These are phyloP conservation scores for Sapria himalayana DNA, from an alignment of 345 rosid genomes.

Conservation along the genomic window DNA sequence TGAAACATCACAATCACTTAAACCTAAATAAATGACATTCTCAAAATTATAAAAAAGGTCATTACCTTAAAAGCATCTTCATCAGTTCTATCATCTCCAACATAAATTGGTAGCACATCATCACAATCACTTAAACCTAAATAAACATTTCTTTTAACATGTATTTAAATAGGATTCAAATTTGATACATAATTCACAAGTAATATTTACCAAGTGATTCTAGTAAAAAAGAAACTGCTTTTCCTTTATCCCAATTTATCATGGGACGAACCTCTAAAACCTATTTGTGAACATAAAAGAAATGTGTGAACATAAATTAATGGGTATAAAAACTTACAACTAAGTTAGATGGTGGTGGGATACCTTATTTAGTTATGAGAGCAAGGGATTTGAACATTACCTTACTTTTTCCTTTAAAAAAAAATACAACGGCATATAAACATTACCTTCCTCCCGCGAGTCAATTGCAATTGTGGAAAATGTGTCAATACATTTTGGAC, in stretches of 20 bases:
- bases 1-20: no score
- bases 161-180: background rate
- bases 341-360: no score
- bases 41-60: background rate
- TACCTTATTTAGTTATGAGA: no score
- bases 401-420: no score
- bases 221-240: conserved; percentile 81
- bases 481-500: conserved; percentile 70
- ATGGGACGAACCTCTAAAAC: conserved; percentile 95
- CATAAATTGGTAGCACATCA: conserved; percentile 63
- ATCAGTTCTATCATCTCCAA: conserved; percentile 78
- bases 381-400: no score
- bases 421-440: no score
- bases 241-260: conserved; percentile 90
- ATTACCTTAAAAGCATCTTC: conserved; percentile 88
- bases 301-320: no score
- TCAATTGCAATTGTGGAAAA: conserved; percentile 54
- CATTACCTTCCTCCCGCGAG: conserved; percentile 51
- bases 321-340: no score
- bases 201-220: conserved; percentile 61
- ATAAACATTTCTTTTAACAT: background rate
- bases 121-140: conserved; percentile 43
- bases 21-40: background rate
- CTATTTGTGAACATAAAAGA: conserved; percentile 15
- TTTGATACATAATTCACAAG: background rate